phyloP scores from a whole-genome alignment of 805 yeast species.

The Dipodascus geniculatus region DNA sequence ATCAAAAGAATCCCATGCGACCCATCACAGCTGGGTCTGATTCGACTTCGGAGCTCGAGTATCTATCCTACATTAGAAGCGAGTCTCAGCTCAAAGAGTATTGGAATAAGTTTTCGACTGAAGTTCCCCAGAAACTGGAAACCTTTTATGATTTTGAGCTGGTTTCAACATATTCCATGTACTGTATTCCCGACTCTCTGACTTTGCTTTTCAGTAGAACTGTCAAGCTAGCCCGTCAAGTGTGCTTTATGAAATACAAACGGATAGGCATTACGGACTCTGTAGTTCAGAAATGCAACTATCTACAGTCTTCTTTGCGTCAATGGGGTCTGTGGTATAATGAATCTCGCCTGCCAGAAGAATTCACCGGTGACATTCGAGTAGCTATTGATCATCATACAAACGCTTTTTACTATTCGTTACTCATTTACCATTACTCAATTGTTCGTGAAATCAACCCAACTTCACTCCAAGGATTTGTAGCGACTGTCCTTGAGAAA shows the following conservation, averaged over 20 bases:
- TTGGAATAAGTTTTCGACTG: constrained; percentile 14
- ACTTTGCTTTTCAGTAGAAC: constrained; percentile 62
- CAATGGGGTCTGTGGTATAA: constrained; percentile 1
- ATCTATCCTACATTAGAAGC: constrained; percentile 16
- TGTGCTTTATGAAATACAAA: constrained; percentile 34
- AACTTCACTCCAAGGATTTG: constrained; percentile 46
- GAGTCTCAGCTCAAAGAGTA: constrained; percentile 17
- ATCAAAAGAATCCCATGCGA: neutral
- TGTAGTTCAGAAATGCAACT: constrained; percentile 11
- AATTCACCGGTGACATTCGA: constrained; percentile 25
- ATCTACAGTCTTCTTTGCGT: constrained; percentile 1
- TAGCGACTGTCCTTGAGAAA: constrained; percentile 48
- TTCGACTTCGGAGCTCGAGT: constrained; percentile 7
- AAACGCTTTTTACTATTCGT: constrained; percentile 62
- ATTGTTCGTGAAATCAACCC: constrained; percentile 47
- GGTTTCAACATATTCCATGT: constrained; percentile 61
- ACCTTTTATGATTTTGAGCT: constrained; percentile 16
- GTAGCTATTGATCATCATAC: constrained; percentile 73
- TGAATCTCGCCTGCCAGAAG: constrained; percentile 3
- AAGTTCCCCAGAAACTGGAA: constrained; percentile 8
- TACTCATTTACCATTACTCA: constrained; percentile 60
- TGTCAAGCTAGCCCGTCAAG: constrained; percentile 52
- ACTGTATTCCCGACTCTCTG: constrained; percentile 75
- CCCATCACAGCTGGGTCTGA: constrained; percentile 6
- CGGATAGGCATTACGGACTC: constrained; percentile 13